Conservation (phyloP, 768 basidiomycete species). For the Macrocybe gigantea region DNA sequence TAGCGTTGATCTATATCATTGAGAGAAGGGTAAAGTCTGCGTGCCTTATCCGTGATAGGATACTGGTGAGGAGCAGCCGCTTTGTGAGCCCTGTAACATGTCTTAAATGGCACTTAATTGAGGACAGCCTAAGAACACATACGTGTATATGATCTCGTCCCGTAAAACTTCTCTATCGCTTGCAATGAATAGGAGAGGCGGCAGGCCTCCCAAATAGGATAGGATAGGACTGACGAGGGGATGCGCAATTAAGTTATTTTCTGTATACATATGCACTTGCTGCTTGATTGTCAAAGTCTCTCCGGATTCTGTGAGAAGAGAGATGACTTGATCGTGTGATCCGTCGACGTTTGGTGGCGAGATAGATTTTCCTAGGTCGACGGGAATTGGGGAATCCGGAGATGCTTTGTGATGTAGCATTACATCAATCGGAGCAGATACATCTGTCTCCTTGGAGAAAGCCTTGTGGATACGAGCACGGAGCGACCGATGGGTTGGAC, state of each 20-base stretch:
- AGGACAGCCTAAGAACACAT: conserved; percentile 18
- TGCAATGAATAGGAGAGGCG: conserved; percentile 79
- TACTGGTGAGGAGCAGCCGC: conserved; percentile 80
- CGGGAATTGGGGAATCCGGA: conserved; percentile 11
- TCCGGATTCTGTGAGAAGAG: conserved; percentile 39
- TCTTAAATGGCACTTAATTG: conserved; percentile 1
- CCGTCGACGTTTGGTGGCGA: conserved; percentile 33
- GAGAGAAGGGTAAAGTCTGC: conserved; percentile 51
- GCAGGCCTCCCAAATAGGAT: conserved; percentile 85
- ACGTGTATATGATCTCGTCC: conserved; percentile 90
- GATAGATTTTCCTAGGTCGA: conserved; percentile 45
- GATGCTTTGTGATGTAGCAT: conserved; percentile 1
- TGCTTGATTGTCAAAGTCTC: conserved; percentile 48
- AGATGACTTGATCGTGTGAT: conserved; percentile 37
- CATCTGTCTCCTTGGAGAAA: conserved; percentile 27
- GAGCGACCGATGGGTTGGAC: conserved; percentile 49
- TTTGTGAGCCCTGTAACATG: conserved; percentile 70
- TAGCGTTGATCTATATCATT: conserved; percentile 46
- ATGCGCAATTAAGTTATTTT: conserved; percentile 70
- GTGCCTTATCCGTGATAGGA: conserved; percentile 37
- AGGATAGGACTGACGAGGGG: conserved; percentile 80
- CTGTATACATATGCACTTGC: conserved; percentile 85
- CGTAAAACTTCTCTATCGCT: conserved; percentile 89
- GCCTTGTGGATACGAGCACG: conserved; percentile 57
- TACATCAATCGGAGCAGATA: not conserved